These are phyloP conservation scores for Aureobasidium musti DNA, from an alignment of 2,329 filamentous ascomycete genomes.

Conservation along the genomic window DNA sequence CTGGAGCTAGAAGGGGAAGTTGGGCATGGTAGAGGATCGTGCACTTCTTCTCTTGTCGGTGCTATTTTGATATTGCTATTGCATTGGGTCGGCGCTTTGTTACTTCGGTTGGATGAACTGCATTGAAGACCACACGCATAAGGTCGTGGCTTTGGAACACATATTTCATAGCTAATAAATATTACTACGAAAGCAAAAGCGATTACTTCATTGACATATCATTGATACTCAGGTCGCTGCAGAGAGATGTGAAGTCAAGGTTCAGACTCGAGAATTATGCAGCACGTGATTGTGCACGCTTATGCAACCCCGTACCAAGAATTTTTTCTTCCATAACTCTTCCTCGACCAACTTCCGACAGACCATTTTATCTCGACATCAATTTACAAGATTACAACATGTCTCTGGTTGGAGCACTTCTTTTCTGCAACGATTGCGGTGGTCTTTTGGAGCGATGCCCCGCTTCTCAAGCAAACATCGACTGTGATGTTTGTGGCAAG, in stretches of 20 bases:
- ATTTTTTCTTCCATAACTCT: constrained; percentile 25
- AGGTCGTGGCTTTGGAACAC: neutral
- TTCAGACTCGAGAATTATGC: neutral
- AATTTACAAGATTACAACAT: constrained; percentile 51
- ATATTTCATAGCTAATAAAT: constrained; percentile 10
- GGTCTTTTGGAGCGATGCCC: constrained; percentile 82
- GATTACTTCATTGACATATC: neutral
- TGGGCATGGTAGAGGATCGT: constrained; percentile 45
- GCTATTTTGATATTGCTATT: neutral
- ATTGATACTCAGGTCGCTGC: neutral
- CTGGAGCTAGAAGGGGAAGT: constrained; percentile 51
- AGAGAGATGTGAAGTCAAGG: neutral
- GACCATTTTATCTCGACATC: constrained; percentile 4
- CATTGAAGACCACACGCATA: constrained; percentile 6
- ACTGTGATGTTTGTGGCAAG: constrained; percentile 85
- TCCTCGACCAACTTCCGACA: neutral
- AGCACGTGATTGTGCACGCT: constrained; percentile 17
- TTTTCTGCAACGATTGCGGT: constrained; percentile 92
- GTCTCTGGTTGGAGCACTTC: constrained; percentile 85
- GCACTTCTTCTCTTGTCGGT: constrained; percentile 6
- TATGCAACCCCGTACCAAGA: constrained; percentile 15
- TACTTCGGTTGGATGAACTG: neutral
- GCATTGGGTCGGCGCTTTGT: constrained; percentile 1
- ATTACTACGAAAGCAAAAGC: constrained; percentile 10
- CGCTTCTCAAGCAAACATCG: constrained; percentile 72